Percentiles rank a stretch among this genome's conserved stretches.
These are phyloP conservation scores for Tephrocybe sp. DNA, from an alignment of 768 basidiomycete species.

Conservation along the genomic window DNA sequence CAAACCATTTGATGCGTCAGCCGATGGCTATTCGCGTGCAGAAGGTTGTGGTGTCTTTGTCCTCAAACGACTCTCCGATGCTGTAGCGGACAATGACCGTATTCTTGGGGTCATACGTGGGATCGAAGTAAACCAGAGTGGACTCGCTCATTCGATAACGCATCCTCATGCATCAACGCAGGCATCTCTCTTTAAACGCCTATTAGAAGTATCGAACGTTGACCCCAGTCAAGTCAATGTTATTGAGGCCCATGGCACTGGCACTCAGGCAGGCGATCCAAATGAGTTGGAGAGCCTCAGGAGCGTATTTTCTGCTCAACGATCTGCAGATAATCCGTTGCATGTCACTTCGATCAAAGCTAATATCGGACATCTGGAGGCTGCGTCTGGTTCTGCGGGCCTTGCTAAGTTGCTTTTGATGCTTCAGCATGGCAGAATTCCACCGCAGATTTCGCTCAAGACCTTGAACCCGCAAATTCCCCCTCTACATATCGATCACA, in stretches of 20 bases:
- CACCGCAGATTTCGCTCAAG: conserved; percentile 55
- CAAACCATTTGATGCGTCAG: conserved; percentile 66
- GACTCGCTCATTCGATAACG: conserved; percentile 64
- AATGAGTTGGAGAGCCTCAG: conserved; percentile 64
- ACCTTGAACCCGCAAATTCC: conserved; percentile 54
- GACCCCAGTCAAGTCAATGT: conserved; percentile 49
- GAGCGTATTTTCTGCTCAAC: conserved; percentile 43
- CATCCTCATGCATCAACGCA: conserved; percentile 69
- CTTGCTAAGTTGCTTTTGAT: conserved; percentile 72
- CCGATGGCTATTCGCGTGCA: conserved; percentile 69
- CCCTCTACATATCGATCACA: conserved; percentile 43
- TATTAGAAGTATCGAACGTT: conserved; percentile 45
- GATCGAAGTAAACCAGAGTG: conserved; percentile 71
- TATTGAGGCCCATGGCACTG: conserved; percentile 76
- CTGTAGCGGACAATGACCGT: conserved; percentile 61
- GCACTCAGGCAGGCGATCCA: conserved; percentile 68
- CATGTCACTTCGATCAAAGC: conserved; percentile 69
- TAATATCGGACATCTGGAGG: conserved; percentile 75
- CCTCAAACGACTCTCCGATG: conserved; percentile 69
- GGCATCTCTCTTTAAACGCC: conserved; percentile 44
- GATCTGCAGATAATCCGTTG: conserved; percentile 45
- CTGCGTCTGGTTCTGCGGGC: conserved; percentile 72
- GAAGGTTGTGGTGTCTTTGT: conserved; percentile 75
- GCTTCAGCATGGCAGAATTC: conserved; percentile 55
- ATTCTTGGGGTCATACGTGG: conserved; percentile 70